Percentiles rank a stretch among this genome's conserved stretches.
Evolutionary conservation across 371 early-diverging fungal species (phyloP).

Genomic region (Syncephalastrum monosporum): DNA sequence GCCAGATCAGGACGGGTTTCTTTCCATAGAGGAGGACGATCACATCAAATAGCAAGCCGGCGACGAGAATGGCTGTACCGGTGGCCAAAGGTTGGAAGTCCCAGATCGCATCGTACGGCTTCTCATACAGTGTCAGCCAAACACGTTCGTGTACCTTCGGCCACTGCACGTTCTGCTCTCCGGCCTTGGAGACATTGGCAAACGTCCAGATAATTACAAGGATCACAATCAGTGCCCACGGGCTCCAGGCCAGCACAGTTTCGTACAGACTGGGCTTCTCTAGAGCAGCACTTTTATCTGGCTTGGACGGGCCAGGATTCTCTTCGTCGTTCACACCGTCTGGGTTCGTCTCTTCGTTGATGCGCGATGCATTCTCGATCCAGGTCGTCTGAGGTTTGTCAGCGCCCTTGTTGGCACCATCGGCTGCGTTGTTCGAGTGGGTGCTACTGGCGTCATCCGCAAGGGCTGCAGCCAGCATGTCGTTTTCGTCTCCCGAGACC

Average conservation of each 20-base stretch:
- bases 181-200: constrained; percentile 27
- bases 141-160: constrained; percentile 41
- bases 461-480: neutral
- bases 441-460: neutral
- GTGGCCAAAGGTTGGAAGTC: constrained; percentile 51
- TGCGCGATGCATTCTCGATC: neutral
- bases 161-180: constrained; percentile 34
- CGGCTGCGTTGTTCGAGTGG: constrained; percentile 3
- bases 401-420: neutral
- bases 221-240: constrained; percentile 45
- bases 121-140: constrained; percentile 42
- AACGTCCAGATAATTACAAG: constrained; percentile 53
- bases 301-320: neutral
- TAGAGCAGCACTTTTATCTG: constrained; percentile 7
- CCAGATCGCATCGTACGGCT: constrained; percentile 48
- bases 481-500: neutral
- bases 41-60: constrained; percentile 26
- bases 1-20: constrained; percentile 25
- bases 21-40: constrained; percentile 35
- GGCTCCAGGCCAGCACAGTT: constrained; percentile 43
- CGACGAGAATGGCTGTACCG: constrained; percentile 45
- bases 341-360: neutral
- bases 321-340: constrained; percentile 11
- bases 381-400: constrained; percentile 2
- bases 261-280: constrained; percentile 33